Percentiles rank a stretch among this genome's conserved stretches.
phyloP scores from a whole-genome alignment of 306 rosid genomes.

The Benincasa hispida region DNA sequence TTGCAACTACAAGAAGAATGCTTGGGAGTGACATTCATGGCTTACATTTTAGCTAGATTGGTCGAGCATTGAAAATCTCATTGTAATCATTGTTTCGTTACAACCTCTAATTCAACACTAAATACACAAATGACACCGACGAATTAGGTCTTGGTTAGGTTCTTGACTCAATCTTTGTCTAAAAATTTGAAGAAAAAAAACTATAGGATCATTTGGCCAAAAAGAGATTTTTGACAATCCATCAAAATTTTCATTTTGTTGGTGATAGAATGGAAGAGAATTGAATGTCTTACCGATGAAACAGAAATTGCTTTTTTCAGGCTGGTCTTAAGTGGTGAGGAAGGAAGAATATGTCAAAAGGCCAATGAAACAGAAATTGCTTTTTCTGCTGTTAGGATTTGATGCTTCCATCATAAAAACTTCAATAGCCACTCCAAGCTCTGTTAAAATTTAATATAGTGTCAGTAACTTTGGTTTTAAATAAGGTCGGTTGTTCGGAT shows the following conservation, averaged over 20 bases:
- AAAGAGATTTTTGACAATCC: not conserved
- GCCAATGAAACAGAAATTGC: conserved; percentile 1
- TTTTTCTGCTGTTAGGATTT: not conserved
- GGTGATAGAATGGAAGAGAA: not conserved
- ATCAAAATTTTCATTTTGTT: not conserved
- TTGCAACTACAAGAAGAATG: not conserved
- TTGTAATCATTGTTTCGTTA: not conserved
- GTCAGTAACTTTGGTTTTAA: conserved; percentile 5
- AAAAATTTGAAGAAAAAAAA: not conserved
- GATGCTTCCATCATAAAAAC: conserved; percentile 33
- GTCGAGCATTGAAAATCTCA: not conserved
- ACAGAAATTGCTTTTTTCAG: too few relatives aligned
- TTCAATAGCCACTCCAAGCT: conserved; percentile 66
- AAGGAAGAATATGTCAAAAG: not conserved
- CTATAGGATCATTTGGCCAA: not conserved
- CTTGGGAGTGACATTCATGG: not conserved
- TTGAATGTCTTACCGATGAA: not conserved
- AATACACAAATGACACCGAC: not conserved
- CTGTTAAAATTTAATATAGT: conserved; percentile 29
- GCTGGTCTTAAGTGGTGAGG: not conserved
- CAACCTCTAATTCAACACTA: not conserved
- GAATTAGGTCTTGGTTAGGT: not conserved
- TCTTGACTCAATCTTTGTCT: not conserved
- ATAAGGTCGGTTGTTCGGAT: too few relatives aligned
- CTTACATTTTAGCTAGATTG: not conserved